A percentile compares a stretch with the other conserved stretches of the same genome.
phyloP scores from a whole-genome alignment of 2,329 filamentous ascomycete species.

The Aureobasidium sp. region DNA sequence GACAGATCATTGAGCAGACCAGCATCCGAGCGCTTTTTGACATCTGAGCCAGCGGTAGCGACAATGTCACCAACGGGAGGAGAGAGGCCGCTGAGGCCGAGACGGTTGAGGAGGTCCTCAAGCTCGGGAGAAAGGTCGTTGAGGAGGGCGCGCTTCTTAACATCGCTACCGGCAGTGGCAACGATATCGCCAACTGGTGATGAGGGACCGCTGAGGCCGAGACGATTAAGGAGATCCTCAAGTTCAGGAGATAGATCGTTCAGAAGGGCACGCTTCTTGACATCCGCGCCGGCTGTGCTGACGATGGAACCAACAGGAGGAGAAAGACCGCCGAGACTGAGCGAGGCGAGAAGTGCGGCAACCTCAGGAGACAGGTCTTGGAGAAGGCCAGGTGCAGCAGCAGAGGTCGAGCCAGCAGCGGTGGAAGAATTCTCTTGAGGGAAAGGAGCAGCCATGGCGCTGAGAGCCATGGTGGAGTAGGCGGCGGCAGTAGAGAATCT shows the following conservation, averaged over 20 bases:
- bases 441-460: neutral
- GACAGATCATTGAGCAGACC: neutral
- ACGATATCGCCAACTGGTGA: neutral
- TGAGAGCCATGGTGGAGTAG: neutral
- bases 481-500: neutral
- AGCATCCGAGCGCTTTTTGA: neutral
- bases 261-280: neutral
- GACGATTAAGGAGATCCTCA: neutral
- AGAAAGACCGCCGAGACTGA: neutral
- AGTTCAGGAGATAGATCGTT: neutral
- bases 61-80: neutral
- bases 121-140: neutral
- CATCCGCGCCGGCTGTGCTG: neutral
- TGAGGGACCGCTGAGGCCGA: neutral
- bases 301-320: neutral
- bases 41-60: neutral
- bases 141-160: constrained; percentile 4
- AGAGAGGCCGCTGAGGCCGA: neutral
- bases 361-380: neutral
- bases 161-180: neutral
- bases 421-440: neutral
- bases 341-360: neutral
- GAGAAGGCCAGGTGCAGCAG: neutral
- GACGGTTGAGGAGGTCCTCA: neutral
- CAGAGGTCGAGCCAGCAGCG: neutral